A percentile compares a stretch with the other conserved stretches of the same genome.
These are phyloP conservation scores for Ammopiptanthus mongolicus DNA, from an alignment of 306 rosid species.

Conservation along the genomic window DNA sequence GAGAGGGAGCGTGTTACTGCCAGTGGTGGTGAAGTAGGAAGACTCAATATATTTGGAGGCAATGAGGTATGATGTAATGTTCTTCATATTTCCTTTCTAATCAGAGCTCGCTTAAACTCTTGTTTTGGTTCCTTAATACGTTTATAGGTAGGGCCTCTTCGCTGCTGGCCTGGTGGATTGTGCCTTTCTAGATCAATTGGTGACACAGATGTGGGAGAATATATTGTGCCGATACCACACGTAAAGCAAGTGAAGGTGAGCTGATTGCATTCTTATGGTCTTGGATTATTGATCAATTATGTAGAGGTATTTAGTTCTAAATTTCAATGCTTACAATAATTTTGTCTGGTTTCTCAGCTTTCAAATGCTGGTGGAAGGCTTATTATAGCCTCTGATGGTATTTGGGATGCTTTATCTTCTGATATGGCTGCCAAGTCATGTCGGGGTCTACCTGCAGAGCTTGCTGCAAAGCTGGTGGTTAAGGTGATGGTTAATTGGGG, in stretches of 20 bases:
- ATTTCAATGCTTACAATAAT: conserved; percentile 8
- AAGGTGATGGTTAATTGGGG: conserved; percentile 48
- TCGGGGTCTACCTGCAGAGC: conserved; percentile 86
- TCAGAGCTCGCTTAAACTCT: neutral
- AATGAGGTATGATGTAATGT: conserved; percentile 51
- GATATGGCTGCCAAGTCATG: conserved; percentile 85
- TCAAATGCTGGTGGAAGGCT: conserved; percentile 87
- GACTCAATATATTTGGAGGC: conserved; percentile 87
- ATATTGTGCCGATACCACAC: conserved; percentile 87
- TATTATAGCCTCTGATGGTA: conserved; percentile 94
- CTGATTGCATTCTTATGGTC: neutral
- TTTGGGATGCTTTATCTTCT: conserved; percentile 92
- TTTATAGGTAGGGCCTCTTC: conserved; percentile 82
- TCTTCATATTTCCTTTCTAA: conserved; percentile 15
- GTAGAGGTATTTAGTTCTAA: neutral
- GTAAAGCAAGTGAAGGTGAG: conserved; percentile 95
- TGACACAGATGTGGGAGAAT: conserved; percentile 88
- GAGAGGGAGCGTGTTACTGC: conserved; percentile 97
- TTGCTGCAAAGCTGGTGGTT: conserved; percentile 90
- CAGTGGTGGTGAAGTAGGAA: conserved; percentile 98
- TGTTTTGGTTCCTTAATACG: conserved; percentile 11
- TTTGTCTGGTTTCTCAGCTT: conserved; percentile 44
- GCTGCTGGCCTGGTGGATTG: conserved; percentile 99
- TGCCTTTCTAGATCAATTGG: conserved; percentile 94
- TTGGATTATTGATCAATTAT: conserved; percentile 5